Conservation (phyloP, 805 yeast species). For the Kregervanrija pseudodelftensis region DNA sequence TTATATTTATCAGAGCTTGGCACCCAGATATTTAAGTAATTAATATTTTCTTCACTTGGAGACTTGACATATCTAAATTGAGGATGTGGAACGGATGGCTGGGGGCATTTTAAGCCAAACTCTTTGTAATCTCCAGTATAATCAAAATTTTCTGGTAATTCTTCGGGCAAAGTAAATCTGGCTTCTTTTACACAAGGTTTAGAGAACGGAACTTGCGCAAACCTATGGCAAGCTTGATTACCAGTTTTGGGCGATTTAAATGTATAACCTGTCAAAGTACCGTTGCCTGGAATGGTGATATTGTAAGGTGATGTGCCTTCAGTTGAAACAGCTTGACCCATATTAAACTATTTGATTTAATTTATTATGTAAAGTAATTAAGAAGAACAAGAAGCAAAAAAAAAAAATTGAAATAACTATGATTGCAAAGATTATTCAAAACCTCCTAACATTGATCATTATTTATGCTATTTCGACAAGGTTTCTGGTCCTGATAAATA, state of each 20-base stretch:
- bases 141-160: conserved; percentile 28
- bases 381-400: not conserved
- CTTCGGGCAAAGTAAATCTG: conserved; percentile 26
- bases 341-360: not conserved
- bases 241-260: conserved; percentile 13
- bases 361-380: not conserved
- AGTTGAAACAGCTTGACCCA: conserved; percentile 20
- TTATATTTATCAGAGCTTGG: conserved; percentile 26
- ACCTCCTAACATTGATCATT: no score
- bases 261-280: conserved; percentile 23
- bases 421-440: not conserved
- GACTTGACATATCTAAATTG: conserved; percentile 16
- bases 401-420: not conserved
- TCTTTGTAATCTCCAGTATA: conserved; percentile 33
- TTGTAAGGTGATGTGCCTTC: conserved; percentile 15
- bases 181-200: conserved; percentile 25
- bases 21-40: conserved; percentile 31
- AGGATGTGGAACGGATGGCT: conserved; percentile 28
- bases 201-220: conserved; percentile 30
- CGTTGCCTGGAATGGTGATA: conserved; percentile 18
- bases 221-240: conserved; percentile 20
- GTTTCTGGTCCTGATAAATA: no score
- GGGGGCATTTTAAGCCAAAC: conserved; percentile 31
- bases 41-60: conserved; percentile 29
- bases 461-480: no score